A percentile compares a stretch with the other conserved stretches of the same genome.
phyloP scores from a whole-genome alignment of 495 filamentous ascomycete genomes.

The Bryoglossum gracile region DNA sequence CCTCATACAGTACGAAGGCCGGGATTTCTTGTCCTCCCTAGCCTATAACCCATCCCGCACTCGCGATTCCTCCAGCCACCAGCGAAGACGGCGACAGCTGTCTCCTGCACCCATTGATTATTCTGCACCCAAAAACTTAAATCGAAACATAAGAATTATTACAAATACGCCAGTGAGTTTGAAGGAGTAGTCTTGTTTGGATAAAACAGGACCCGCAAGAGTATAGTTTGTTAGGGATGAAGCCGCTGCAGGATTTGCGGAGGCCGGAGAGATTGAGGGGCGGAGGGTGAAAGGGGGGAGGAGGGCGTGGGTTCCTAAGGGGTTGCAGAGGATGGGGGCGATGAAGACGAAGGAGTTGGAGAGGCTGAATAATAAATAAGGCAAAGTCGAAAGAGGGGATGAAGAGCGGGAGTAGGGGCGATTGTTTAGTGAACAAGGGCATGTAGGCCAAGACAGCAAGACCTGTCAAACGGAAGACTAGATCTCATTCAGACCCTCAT shows the following conservation, averaged over 20 bases:
- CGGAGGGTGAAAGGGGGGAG: constrained; percentile 49
- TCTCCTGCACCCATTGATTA: constrained; percentile 70
- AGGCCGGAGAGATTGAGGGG: constrained; percentile 45
- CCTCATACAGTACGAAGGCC: constrained; percentile 34
- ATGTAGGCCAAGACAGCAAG: too few relatives aligned
- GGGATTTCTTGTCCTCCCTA: constrained; percentile 48
- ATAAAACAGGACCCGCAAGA: constrained; percentile 47
- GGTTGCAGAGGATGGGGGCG: constrained; percentile 37
- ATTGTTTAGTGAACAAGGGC: too few relatives aligned
- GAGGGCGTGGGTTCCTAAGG: constrained; percentile 30
- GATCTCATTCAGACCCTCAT: too few relatives aligned
- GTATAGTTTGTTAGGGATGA: constrained; percentile 62
- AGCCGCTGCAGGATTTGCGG: constrained; percentile 55
- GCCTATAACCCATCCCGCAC: constrained; percentile 29
- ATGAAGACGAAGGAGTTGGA: constrained; percentile 41
- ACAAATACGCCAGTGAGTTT: constrained; percentile 64
- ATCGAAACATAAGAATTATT: constrained; percentile 55
- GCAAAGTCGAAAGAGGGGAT: too few relatives aligned
- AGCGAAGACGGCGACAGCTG: constrained; percentile 60
- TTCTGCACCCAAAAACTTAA: constrained; percentile 52
- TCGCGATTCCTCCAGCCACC: constrained; percentile 47
- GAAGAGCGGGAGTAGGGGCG: too few relatives aligned
- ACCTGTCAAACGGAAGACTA: too few relatives aligned
- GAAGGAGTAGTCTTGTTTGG: constrained; percentile 56
- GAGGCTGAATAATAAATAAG: too few relatives aligned